Evolutionary conservation across 192 early-diverging fungal species (phyloP).

Genomic region (Powellomyces hirtus): DNA sequence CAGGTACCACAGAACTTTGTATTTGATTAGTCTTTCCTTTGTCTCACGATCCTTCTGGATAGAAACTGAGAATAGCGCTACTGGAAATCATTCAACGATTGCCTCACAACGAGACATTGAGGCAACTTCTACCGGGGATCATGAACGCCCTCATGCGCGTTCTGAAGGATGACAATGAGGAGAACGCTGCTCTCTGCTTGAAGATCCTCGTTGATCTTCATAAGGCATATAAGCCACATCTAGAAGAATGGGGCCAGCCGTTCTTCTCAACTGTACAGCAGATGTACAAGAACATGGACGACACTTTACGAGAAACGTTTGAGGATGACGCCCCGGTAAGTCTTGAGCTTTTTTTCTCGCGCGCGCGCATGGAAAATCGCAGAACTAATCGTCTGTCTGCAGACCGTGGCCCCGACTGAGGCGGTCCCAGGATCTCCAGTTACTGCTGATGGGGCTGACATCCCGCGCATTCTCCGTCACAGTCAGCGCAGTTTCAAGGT

Average conservation of each 20-base stretch:
- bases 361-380: too few species aligned
- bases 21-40: not conserved
- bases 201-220: conserved; percentile 97
- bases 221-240: conserved; percentile 72
- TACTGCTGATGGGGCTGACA: conserved; percentile 46
- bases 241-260: conserved; percentile 85
- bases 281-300: conserved; percentile 92
- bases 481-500: conserved; percentile 94
- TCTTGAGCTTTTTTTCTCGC: not conserved
- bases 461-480: conserved; percentile 62
- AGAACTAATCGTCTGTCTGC: not conserved
- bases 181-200: conserved; percentile 90
- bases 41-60: not conserved
- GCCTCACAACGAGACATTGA: conserved; percentile 82
- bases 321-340: conserved; percentile 45
- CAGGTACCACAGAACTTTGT: conserved; percentile 14
- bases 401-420: not conserved
- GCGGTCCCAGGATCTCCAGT: conserved; percentile 53
- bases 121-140: conserved; percentile 72
- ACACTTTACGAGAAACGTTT: conserved; percentile 77
- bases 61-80: conserved; percentile 86
- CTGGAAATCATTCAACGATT: conserved; percentile 92
- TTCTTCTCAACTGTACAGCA: conserved; percentile 91
- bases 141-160: conserved; percentile 72
- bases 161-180: conserved; percentile 90